phyloP scores from a whole-genome alignment of 2,329 filamentous ascomycete genomes.

The Calonectria hongkongensis region DNA sequence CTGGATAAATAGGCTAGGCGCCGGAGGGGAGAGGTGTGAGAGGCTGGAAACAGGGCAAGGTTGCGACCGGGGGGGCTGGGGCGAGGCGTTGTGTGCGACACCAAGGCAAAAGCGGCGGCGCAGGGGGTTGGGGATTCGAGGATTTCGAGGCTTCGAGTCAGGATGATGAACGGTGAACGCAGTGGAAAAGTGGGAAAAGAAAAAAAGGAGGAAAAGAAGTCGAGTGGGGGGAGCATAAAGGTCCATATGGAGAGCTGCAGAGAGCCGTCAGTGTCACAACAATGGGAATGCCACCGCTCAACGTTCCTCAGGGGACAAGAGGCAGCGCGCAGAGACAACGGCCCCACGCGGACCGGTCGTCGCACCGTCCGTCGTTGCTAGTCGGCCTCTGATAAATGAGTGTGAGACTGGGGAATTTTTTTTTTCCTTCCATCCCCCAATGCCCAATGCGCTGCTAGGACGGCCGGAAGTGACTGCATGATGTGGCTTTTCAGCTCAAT shows the following conservation, averaged over 20 bases:
- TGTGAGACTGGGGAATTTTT: conserved; percentile 26
- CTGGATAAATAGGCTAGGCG: conserved; percentile 29
- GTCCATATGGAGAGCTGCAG: conserved; percentile 5
- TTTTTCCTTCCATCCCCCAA: background rate
- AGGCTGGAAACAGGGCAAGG: conserved; percentile 10
- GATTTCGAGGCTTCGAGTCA: background rate
- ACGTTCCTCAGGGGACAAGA: conserved; percentile 19
- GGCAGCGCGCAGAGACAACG: conserved; percentile 18
- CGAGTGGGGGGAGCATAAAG: conserved; percentile 14
- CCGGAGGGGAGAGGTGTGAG: background rate
- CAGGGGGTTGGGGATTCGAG: conserved; percentile 11
- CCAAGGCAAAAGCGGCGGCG: background rate
- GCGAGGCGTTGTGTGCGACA: conserved; percentile 20
- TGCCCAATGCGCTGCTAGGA: background rate
- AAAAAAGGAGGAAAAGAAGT: conserved; percentile 9
- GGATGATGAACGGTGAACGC: background rate
- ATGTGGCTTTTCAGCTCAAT: conserved; percentile 16
- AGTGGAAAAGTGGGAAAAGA: conserved; percentile 7
- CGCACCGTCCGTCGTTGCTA: conserved; percentile 4
- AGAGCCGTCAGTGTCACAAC: conserved; percentile 19
- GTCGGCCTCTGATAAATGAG: conserved; percentile 27
- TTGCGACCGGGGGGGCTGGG: conserved; percentile 28
- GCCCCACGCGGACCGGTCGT: conserved; percentile 33
- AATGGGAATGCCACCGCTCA: conserved; percentile 14
- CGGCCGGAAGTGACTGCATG: background rate